phyloP scores from a whole-genome alignment of 2,329 filamentous ascomycete genomes.

The Zymoseptoria passerinii region DNA sequence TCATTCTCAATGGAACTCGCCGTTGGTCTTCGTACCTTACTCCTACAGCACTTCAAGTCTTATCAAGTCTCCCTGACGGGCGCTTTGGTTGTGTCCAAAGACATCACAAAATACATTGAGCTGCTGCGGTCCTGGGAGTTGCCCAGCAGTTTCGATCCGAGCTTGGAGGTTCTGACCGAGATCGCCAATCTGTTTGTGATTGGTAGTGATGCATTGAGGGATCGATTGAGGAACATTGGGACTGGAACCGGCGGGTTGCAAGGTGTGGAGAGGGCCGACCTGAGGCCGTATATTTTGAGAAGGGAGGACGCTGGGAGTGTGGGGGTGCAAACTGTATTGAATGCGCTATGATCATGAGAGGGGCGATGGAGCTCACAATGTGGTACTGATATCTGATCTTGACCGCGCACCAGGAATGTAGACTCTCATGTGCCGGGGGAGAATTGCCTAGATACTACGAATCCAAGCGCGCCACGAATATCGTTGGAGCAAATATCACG shows the following conservation, averaged over 20 bases:
- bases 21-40: conserved; percentile 63
- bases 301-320: conserved; percentile 75
- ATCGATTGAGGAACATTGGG: conserved; percentile 40
- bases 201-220: conserved; percentile 50
- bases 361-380: no score
- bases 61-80: conserved; percentile 90
- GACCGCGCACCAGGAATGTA: no score
- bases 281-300: conserved; percentile 75
- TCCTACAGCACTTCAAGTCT: conserved; percentile 90
- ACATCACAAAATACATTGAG: conserved; percentile 87
- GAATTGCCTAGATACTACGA: no score
- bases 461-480: no score
- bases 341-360: conserved; percentile 42
- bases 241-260: conserved; percentile 29
- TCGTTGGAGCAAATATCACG: no score
- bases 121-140: conserved; percentile 72
- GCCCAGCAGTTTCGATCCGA: conserved; percentile 46
- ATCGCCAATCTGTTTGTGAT: conserved; percentile 95
- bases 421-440: no score
- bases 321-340: conserved; percentile 75
- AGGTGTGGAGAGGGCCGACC: conserved; percentile 42
- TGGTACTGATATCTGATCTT: no score
- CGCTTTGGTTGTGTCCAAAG: conserved; percentile 89
- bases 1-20: conserved; percentile 79
- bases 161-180: conserved; percentile 79